Base-by-base conservation (phyloP, 495 filamentous ascomycete species). In the Aspergillus biplanus region DNA sequence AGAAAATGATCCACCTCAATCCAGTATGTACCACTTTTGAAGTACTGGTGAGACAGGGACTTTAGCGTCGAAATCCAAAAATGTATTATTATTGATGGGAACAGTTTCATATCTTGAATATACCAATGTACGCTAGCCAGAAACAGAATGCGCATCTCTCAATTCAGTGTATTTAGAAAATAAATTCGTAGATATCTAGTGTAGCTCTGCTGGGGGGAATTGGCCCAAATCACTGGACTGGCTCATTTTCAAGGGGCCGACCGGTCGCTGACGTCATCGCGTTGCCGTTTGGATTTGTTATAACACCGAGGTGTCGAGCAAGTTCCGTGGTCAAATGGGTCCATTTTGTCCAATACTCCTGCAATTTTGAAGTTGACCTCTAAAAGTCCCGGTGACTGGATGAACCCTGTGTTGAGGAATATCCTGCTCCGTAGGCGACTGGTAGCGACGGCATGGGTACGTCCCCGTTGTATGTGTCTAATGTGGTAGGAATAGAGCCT, bases 381-480 rank as follows among this genome's bases (percentile, higher is more conserved):
- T 50, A 77, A 13, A 67, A 79, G 11, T 72, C 71, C 35, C 74
- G 64, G 48, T 73, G 77, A 32, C 62, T 58, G 8, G 71, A 60
- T 27, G 67, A 18, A 0, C 71, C 75, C 46, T 80, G 70, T 15
- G 67, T 60, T 32, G 74, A 58, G 21, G 71, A 62, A 57, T 78
- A 80, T 18, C 69, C 74, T 12, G 67, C 52, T 6, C 62, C 61
- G 52, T 80, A 80, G 46, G 61, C 69, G 16, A 78, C 62, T 31
- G 78, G 76, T 2, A 76, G 68, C 3, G 75, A 67, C 9, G 74
- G 62, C 2, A 73, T 62, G 5, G 78, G 66, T 9, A 79, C n/a
- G 18, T 79, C 76, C 4, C 63, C 49, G 7, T 70, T 54, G 55
- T 76, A 75, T 1, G 75, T 64, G 49, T 80, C 75, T 47, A 80